Conservation (phyloP, 768 basidiomycete species). For the Podaxis sp. region DNA sequence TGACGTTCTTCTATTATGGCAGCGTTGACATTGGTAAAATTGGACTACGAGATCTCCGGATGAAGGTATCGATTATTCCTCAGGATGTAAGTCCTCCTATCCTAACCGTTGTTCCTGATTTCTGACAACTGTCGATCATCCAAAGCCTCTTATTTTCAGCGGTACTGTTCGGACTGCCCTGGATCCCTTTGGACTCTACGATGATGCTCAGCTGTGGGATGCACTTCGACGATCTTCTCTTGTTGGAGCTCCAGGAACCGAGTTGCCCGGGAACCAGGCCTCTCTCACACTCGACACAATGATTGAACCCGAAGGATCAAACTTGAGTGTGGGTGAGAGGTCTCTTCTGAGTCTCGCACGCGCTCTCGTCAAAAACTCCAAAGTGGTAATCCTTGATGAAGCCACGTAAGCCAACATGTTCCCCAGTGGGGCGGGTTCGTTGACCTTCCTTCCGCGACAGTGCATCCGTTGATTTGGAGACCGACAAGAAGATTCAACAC, state of each 20-base stretch:
- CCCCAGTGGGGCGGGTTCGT: not conserved
- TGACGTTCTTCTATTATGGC: conserved; percentile 12
- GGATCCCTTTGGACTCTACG: conserved; percentile 61
- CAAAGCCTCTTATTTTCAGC: conserved; percentile 17
- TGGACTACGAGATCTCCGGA: conserved; percentile 62
- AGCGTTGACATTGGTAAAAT: conserved; percentile 68
- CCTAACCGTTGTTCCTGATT: not conserved
- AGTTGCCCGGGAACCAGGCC: conserved; percentile 45
- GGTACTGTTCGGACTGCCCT: conserved; percentile 58
- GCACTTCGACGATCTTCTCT: conserved; percentile 63
- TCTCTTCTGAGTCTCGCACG: conserved; percentile 77
- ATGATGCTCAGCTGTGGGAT: conserved; percentile 68
- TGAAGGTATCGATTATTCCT: conserved; percentile 63
- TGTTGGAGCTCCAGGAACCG: conserved; percentile 22
- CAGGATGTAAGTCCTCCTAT: conserved; percentile 53
- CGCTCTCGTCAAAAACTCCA: conserved; percentile 74
- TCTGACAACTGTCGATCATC: not conserved
- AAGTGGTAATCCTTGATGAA: conserved; percentile 80
- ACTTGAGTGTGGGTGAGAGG: conserved; percentile 71
- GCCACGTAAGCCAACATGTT: conserved; percentile 44
- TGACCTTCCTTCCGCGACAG: conserved; percentile 18
- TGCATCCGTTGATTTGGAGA: conserved; percentile 77
- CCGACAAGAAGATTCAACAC: conserved; percentile 78
- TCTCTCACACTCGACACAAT: conserved; percentile 72
- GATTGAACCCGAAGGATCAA: conserved; percentile 75